phyloP scores from a whole-genome alignment of 345 rosid genomes.

The Populus davidiana region DNA sequence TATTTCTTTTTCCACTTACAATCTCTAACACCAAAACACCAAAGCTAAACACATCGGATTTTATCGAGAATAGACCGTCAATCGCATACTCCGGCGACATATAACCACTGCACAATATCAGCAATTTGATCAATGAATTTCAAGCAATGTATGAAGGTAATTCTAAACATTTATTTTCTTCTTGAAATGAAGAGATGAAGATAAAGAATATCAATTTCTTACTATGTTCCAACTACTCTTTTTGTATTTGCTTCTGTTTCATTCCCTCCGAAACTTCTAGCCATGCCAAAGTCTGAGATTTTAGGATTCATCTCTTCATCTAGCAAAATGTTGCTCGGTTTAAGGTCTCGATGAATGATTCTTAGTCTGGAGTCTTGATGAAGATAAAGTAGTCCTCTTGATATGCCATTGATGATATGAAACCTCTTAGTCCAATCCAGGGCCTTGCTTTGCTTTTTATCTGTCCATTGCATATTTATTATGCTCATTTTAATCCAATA shows the following conservation, averaged over 20 bases:
- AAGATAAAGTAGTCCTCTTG: neutral
- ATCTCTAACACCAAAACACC: constrained; percentile 4
- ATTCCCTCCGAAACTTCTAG: neutral
- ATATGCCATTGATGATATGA: neutral
- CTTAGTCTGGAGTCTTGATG: constrained; percentile 4
- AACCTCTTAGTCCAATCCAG: neutral
- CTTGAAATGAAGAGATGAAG: neutral
- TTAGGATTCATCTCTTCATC: neutral
- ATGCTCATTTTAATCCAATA: neutral
- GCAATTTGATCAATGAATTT: neutral
- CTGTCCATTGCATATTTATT: neutral
- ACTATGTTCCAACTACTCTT: constrained; percentile 3
- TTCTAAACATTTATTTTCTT: neutral
- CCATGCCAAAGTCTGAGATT: constrained; percentile 7
- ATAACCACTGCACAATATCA: neutral
- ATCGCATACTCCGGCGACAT: constrained; percentile 3
- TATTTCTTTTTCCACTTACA: neutral
- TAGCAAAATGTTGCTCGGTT: constrained; percentile 2
- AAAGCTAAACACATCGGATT: constrained; percentile 8
- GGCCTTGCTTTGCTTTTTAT: neutral
- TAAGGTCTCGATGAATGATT: constrained; percentile 4
- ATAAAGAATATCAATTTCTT: neutral
- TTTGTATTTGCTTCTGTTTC: neutral
- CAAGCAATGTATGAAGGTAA: neutral
- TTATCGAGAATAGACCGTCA: neutral